Evolutionary conservation across 306 rosid species (phyloP).

Genomic region (Ziziphus jujuba): DNA sequence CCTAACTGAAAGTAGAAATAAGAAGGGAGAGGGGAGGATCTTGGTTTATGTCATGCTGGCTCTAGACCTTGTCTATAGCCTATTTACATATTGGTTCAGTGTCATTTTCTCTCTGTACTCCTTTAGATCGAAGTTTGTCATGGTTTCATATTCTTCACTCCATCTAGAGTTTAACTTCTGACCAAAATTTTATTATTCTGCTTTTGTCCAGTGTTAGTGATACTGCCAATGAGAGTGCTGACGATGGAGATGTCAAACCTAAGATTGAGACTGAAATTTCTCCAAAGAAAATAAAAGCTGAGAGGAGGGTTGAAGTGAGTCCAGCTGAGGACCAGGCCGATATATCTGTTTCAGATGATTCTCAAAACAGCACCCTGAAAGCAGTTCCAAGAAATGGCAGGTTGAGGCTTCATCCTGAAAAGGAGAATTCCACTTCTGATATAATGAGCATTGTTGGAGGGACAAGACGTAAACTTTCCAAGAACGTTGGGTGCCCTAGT

Average conservation of each 20-base stretch:
- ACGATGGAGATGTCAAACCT: slow-evolving; percentile 44
- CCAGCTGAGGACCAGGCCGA: slow-evolving; percentile 25
- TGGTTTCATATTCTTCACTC: slow-evolving; percentile 22
- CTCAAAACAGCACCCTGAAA: slow-evolving; percentile 24
- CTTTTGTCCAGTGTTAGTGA: slow-evolving; percentile 30
- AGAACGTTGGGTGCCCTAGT: slow-evolving; percentile 36
- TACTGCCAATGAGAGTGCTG: slow-evolving; percentile 35
- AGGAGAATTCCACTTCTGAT: slow-evolving; percentile 41
- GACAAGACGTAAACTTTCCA: slow-evolving; percentile 48
- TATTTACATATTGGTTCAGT: not conserved
- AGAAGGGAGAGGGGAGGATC: no score
- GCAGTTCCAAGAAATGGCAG: slow-evolving; percentile 31
- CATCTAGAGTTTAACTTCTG: slow-evolving; percentile 22
- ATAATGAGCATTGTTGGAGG: slow-evolving; percentile 78
- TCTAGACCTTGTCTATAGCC: not conserved
- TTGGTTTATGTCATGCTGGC: no score
- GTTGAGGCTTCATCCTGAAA: slow-evolving; percentile 34
- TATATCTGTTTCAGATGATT: slow-evolving; percentile 37
- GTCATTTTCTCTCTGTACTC: slow-evolving; percentile 8
- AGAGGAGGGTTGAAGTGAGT: slow-evolving; percentile 36
- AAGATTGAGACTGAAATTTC: slow-evolving; percentile 43
- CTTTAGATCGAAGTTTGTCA: no score
- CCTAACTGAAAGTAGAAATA: no score
- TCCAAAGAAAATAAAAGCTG: slow-evolving; percentile 48
- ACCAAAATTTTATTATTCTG: slow-evolving; percentile 16